Percentiles rank a stretch among this genome's conserved stretches.
Evolutionary conservation across 1,284 basidiomycete genomes (phyloP).

Genomic region (Neolentinus lepideus): DNA sequence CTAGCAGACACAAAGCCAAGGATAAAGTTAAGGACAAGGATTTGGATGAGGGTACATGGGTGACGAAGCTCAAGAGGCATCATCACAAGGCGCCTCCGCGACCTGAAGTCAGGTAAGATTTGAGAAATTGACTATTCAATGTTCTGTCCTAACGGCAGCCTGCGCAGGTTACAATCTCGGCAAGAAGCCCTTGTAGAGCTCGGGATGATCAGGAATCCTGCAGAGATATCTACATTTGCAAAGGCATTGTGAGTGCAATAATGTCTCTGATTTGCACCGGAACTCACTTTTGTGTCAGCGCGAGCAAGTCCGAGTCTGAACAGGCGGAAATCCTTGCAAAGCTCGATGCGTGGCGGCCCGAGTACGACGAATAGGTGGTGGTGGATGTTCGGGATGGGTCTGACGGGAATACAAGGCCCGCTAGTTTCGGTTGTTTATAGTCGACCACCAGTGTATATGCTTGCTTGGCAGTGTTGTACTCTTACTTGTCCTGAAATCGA

Average conservation of each 20-base stretch:
- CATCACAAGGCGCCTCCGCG: slow-evolving; percentile 46
- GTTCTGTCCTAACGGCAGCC: background rate
- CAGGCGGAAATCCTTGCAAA: slow-evolving; percentile 34
- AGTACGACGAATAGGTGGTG: background rate
- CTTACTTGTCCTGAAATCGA: too few relatives aligned
- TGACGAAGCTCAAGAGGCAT: slow-evolving; percentile 40
- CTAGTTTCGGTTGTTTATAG: too few relatives aligned
- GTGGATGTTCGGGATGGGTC: too few relatives aligned
- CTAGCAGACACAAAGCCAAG: slow-evolving; percentile 18
- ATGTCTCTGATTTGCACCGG: background rate
- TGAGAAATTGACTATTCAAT: background rate
- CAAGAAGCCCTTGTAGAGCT: slow-evolving; percentile 53
- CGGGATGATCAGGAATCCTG: slow-evolving; percentile 42
- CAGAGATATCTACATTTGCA: slow-evolving; percentile 49
- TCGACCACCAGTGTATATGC: too few relatives aligned
- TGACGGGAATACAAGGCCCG: too few relatives aligned
- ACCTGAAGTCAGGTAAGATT: slow-evolving; percentile 43
- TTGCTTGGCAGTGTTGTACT: too few relatives aligned
- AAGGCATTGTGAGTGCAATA: slow-evolving; percentile 48
- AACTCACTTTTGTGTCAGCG: slow-evolving; percentile 20
- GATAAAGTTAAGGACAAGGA: slow-evolving; percentile 13
- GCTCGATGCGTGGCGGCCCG: slow-evolving; percentile 23
- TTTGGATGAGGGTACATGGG: slow-evolving; percentile 45
- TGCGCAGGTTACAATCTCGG: slow-evolving; percentile 39
- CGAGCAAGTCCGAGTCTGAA: slow-evolving; percentile 32